Base-by-base conservation (phyloP, 2,329 filamentous ascomycete species). In the Penicillium sp. region DNA sequence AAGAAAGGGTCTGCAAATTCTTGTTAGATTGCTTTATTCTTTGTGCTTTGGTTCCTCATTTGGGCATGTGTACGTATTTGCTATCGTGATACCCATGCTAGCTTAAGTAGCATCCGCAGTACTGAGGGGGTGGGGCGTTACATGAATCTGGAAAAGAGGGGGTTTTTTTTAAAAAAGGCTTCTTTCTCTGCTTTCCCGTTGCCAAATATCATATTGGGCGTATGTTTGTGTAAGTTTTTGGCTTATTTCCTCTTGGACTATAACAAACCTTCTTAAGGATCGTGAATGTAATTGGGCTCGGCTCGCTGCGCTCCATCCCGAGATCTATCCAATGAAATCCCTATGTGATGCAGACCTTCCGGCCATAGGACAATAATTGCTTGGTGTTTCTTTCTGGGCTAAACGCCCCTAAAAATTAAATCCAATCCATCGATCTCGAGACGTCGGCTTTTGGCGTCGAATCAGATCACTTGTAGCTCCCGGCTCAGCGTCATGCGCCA, bases 1-100 rank as follows among this genome's bases (percentile, higher is more conserved):
- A 20, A 40, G 15, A 23, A 37, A 33, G 6, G 35, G 25, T 15
- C 14, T 27, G 23, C 22, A 12, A 3, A 23, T 26, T 26, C 46
- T 37, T 27, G 3, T 45, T 49, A 20, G 11, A 22, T 37, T 18
- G 33, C 37, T 40, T 22, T 40, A 23, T 23, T 14, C 46, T 40
- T 23, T n/a, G 22, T 37, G 20, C 29, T 31, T 22, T 49, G 22
- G 46, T 9, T 35, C 35, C 15, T 40, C 6, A 26, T 43, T 31
- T 29, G 41, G 45, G 42, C 22, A 26, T 49, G 40, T 45, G 50
- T 42, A 48, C 43, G 15, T 51, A 14, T 47, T 44, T 48, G 35
- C 27, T 55, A 31, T 55, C 51, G 43, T 53, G 60, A 63, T 65
- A 65, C 59, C 61, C 57, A 63, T 63, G 58, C 58, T 53, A 52